These are phyloP conservation scores for Metarhizium anisopliae DNA, from an alignment of 2,329 filamentous ascomycete genomes.

Conservation along the genomic window DNA sequence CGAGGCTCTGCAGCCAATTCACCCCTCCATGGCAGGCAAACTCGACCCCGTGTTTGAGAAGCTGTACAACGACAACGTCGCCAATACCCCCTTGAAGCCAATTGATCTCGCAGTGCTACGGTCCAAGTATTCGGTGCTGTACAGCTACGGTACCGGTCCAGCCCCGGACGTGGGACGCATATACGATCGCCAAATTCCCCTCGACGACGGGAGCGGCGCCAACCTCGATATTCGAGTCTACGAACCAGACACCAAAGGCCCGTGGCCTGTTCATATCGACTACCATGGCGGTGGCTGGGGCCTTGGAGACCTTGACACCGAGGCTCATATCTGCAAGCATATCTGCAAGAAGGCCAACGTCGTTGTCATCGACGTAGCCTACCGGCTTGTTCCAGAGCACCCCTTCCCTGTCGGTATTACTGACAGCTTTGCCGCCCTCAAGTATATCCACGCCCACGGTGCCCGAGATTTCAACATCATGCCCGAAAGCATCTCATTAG, in stretches of 20 bases:
- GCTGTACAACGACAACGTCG: constrained; percentile 37
- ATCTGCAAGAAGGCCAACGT: constrained; percentile 33
- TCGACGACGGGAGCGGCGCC: constrained; percentile 18
- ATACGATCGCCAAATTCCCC: constrained; percentile 27
- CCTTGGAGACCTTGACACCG: constrained; percentile 39
- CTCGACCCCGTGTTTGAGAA: constrained; percentile 37
- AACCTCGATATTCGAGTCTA: constrained; percentile 31
- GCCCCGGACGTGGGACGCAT: constrained; percentile 29
- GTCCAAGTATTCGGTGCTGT: constrained; percentile 32
- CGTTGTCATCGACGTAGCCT: constrained; percentile 41
- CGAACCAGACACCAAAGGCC: constrained; percentile 28
- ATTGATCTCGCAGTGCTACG: constrained; percentile 30
- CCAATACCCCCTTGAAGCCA: constrained; percentile 28
- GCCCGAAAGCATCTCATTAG: constrained; percentile 29
- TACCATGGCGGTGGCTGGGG: constrained; percentile 43
- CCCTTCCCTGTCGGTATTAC: constrained; percentile 37
- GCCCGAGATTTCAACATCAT: constrained; percentile 27
- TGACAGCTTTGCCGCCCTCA: constrained; percentile 38
- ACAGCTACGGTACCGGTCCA: constrained; percentile 34
- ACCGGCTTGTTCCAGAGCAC: constrained; percentile 41
- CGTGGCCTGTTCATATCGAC: constrained; percentile 38
- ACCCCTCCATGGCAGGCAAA: constrained; percentile 34
- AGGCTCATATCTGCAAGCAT: constrained; percentile 38
- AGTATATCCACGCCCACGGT: constrained; percentile 27
- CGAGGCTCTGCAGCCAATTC: constrained; percentile 38